phyloP scores from a whole-genome alignment of 208 protist genomes.

The Leishmania braziliensis region DNA sequence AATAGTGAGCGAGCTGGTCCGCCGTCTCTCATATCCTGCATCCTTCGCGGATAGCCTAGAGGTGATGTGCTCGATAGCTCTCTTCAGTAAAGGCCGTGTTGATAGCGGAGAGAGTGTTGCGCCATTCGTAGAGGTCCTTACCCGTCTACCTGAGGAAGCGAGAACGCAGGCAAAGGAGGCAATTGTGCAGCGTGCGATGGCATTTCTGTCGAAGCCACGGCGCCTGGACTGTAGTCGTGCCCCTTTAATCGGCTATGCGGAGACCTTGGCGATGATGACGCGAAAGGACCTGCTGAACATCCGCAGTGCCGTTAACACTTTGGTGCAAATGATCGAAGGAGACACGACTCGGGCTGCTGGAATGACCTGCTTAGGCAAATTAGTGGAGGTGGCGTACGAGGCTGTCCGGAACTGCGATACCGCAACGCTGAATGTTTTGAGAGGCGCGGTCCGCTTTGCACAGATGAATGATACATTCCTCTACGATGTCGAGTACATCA shows the following conservation, averaged over 20 bases:
- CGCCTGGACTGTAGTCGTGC: constrained; percentile 77
- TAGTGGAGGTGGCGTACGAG: constrained; percentile 80
- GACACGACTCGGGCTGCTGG: constrained; percentile 79
- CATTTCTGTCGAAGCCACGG: constrained; percentile 65
- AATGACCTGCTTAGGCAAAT: constrained; percentile 85
- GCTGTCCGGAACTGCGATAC: constrained; percentile 57
- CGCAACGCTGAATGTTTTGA: constrained; percentile 51
- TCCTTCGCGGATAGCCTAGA: constrained; percentile 63
- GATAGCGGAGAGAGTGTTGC: constrained; percentile 59
- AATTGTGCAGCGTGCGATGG: constrained; percentile 73
- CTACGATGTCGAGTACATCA: constrained; percentile 91
- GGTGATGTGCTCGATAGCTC: constrained; percentile 56
- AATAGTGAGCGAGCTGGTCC: constrained; percentile 59
- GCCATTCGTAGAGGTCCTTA: constrained; percentile 66
- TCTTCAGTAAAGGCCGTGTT: constrained; percentile 74
- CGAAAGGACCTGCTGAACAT: constrained; percentile 70
- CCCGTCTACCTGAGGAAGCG: constrained; percentile 50
- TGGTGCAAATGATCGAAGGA: constrained; percentile 76
- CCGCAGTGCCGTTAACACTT: constrained; percentile 50
- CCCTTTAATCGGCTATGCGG: constrained; percentile 77
- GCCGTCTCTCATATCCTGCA: constrained; percentile 49
- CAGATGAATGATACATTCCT: constrained; percentile 82
- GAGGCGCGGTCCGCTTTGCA: constrained; percentile 47
- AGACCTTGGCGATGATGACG: constrained; percentile 75
- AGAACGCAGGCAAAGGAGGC: constrained; percentile 51